Evolutionary conservation across 805 yeast species (phyloP).

Genomic region (Yueomyces sinensis): DNA sequence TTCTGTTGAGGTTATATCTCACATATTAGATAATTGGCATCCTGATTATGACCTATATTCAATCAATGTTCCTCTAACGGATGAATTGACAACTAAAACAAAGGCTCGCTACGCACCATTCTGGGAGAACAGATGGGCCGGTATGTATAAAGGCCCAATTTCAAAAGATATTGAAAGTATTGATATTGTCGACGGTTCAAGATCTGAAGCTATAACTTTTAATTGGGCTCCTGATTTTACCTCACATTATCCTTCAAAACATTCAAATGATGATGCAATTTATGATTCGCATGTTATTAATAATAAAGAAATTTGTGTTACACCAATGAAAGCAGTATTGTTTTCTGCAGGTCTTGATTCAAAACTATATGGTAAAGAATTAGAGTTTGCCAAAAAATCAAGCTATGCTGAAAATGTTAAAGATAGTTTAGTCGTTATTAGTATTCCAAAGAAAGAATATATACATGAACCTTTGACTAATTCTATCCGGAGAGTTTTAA

Average conservation of each 20-base stretch:
- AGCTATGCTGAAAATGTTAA: constrained; percentile 1
- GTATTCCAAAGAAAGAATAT: constrained; percentile 27
- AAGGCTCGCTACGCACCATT: constrained; percentile 66
- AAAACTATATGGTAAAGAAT: neutral
- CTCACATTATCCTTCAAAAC: constrained; percentile 19
- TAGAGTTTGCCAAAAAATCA: constrained; percentile 1
- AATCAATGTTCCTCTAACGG: constrained; percentile 72
- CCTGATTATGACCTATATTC: constrained; percentile 54
- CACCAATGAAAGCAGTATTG: constrained; percentile 64
- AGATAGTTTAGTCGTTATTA: constrained; percentile 9
- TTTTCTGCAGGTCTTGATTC: constrained; percentile 15
- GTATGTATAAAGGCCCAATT: constrained; percentile 34
- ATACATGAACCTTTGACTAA: constrained; percentile 27
- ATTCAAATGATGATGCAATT: constrained; percentile 18
- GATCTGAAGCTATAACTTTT: constrained; percentile 36
- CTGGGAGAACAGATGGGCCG: constrained; percentile 66
- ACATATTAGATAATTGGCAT: constrained; percentile 49
- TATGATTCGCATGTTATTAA: constrained; percentile 60
- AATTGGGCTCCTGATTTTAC: constrained; percentile 79
- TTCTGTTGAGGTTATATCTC: constrained; percentile 48
- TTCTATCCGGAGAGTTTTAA: constrained; percentile 20
- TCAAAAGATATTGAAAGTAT: constrained; percentile 2
- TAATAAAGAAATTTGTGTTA: constrained; percentile 51
- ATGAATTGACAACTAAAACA: constrained; percentile 38
- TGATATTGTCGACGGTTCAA: constrained; percentile 38